Conservation (phyloP, 1,284 basidiomycete genomes). For the Heterobasidion irregulare region DNA sequence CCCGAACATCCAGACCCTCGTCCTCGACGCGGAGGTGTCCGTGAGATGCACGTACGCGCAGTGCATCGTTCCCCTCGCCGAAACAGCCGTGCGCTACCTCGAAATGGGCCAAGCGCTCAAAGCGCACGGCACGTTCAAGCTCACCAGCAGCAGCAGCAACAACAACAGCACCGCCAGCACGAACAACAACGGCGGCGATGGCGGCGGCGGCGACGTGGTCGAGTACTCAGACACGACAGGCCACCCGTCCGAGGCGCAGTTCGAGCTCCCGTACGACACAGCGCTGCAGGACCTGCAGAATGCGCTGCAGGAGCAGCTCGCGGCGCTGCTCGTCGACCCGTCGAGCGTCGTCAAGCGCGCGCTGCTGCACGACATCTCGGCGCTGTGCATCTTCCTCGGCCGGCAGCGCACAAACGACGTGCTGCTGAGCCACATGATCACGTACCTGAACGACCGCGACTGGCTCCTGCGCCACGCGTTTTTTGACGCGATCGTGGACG, state of each 20-base stretch:
- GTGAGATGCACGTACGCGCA: conserved; percentile 88
- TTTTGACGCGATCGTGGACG: conserved; percentile 92
- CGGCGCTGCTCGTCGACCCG: conserved; percentile 66
- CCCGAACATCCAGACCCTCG: conserved; percentile 80
- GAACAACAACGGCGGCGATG: too few species aligned
- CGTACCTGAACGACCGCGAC: conserved; percentile 93
- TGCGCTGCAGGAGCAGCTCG: conserved; percentile 84
- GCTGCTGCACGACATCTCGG: conserved; percentile 74
- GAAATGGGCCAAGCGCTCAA: conserved; percentile 91
- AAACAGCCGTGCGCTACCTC: conserved; percentile 78
- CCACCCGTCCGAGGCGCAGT: conserved; percentile 38
- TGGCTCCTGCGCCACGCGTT: conserved; percentile 90
- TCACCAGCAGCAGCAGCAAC: conserved; percentile 13
- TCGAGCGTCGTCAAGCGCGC: conserved; percentile 74
- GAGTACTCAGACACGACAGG: too few species aligned
- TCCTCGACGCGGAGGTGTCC: conserved; percentile 79
- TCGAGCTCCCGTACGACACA: conserved; percentile 84
- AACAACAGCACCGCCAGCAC: too few species aligned
- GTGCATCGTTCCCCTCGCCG: conserved; percentile 78
- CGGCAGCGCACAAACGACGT: conserved; percentile 92
- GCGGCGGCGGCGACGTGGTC: too few species aligned
- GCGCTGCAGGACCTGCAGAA: conserved; percentile 81
- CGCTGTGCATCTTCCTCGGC: conserved; percentile 90
- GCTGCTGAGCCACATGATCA: conserved; percentile 95
- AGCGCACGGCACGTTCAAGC: conserved; percentile 69